A percentile compares a stretch with the other conserved stretches of the same genome.
These are phyloP conservation scores for Ustilago esculenta DNA, from an alignment of 1,284 basidiomycete species.

Conservation along the genomic window DNA sequence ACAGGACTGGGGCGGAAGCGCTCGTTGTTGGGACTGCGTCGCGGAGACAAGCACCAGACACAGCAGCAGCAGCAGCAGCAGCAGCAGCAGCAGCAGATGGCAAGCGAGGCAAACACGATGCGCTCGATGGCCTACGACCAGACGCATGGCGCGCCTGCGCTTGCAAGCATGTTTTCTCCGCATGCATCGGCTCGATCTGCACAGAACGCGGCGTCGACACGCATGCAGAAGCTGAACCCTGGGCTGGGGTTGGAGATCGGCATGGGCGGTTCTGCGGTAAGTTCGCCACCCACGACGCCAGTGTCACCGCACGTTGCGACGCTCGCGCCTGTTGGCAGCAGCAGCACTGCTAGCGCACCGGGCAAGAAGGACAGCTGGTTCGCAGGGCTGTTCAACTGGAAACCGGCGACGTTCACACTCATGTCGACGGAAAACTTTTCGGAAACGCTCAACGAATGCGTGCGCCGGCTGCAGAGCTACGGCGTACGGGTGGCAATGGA, in stretches of 20 bases:
- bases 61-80: too few relatives aligned
- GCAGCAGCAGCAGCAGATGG: constrained; percentile 15
- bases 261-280: not conserved
- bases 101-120: constrained; percentile 26
- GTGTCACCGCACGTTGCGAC: constrained; percentile 14
- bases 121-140: constrained; percentile 50
- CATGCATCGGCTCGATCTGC: constrained; percentile 11
- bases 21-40: constrained; percentile 38
- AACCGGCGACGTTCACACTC: constrained; percentile 73
- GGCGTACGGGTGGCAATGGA: constrained; percentile 77
- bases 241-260: constrained; percentile 56
- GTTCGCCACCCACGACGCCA: constrained; percentile 35
- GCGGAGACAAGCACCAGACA: constrained; percentile 28
- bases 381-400: constrained; percentile 86
- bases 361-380: constrained; percentile 82
- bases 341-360: constrained; percentile 11
- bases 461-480: constrained; percentile 75
- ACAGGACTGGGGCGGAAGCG: constrained; percentile 39
- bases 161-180: constrained; percentile 33
- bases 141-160: constrained; percentile 20
- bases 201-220: constrained; percentile 16
- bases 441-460: constrained; percentile 75
- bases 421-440: constrained; percentile 70
- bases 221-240: constrained; percentile 52
- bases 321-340: constrained; percentile 7